Evolutionary conservation across 2,329 filamentous ascomycete genomes (phyloP), one percentile per base, ranked within the genome.

Genomic region (Colletotrichum sidae): DNA sequence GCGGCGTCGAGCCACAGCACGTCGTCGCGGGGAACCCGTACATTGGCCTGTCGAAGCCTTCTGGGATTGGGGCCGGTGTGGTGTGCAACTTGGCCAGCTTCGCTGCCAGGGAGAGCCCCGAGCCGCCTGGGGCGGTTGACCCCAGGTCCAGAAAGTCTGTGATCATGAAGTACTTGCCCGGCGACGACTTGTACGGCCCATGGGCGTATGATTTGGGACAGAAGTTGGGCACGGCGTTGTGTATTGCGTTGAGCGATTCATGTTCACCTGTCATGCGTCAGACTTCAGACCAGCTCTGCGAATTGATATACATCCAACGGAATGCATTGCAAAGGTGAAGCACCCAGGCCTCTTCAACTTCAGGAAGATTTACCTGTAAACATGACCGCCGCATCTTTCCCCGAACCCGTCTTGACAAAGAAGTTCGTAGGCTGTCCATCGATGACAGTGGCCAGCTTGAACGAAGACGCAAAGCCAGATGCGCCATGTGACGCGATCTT

Each of bases 1-100:
- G 95, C 45, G 85, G 86, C 8, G 93, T 96, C 50, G 92, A 87
- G 2, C 94, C 94, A 77, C 95, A 97, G 77, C 92, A 97, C 0
- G 94, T 97, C 1, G 91, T 81, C 0, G 91, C 90, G 0, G 92
- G 91, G 73, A 97, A 97, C 2, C 95, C 95, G 70, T 95, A 97
- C 78, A 89, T 82, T 3, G 88, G 88, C 42, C 73, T 81, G 1
- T 84, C 78, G 68, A 86, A 83, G 17, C 87, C 88, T 10, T 85
- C 76, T 1, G 90, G 89, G 0, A 83, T 76, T 0, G 92, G 91
- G 0, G 92, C 92, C 0, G 91, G 88, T 1, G 89, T 93, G 2
- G 86, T 90, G 76, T 97, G 95, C 50, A 97, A 80, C 72, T 85
- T 88, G 1, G 92, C 93, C 8, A 97, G 82, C 75, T 97, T 94